Base-by-base conservation (phyloP, 352 stramenopile species). In the Globisporangium spinosum region DNA sequence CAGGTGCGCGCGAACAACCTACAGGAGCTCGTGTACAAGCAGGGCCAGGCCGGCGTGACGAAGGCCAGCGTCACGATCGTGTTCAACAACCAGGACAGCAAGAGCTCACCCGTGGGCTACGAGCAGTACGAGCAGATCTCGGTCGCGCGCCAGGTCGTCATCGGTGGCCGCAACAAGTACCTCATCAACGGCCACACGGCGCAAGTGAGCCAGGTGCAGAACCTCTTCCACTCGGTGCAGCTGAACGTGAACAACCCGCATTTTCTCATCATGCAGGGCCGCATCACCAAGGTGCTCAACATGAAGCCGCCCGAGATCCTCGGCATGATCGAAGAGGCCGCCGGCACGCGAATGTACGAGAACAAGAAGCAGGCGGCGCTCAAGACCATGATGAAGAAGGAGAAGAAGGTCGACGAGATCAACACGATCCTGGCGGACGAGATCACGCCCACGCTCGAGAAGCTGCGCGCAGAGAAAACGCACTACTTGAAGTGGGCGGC, bases 181-280 rank as follows among this genome's bases (percentile, higher is more conserved):
- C 77, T 99, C 54, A 99, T 99, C 80, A 99, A 99, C 76, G 98
- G 98, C 57, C 89, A 98, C 72, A 98, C 91, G 49, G 96, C 96
- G 43, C 97, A 99, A 75, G 97, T 98, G 47, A 97, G 89, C 47
- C 95, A 99, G 75, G 98, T 99, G 62, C 95, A 99, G 71, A 99
- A 99, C 78, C 86, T 99, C 5, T 99, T 99, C 79, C 98, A 99
- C 85, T 99, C 95, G 6, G 98, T 99, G 58, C 98, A 99, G 81
- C 84, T 99, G 43, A 99, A 99, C 84, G 98, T 99, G 62, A 99
- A 99, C 87, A 99, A 99, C 87, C 98, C 98, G 58, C 98, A 99
- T 77, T 99, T 99, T 77, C 86, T 99, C 57, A 99, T 99, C 85
- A 99, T 99, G 98, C 98, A 99, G 72, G 93, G 93, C 13, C 90